Percentiles rank a stretch among this genome's conserved stretches.
These are phyloP conservation scores for Simmondsia chinensis DNA, from an alignment of 148 eudicot genomes.

Conservation along the genomic window DNA sequence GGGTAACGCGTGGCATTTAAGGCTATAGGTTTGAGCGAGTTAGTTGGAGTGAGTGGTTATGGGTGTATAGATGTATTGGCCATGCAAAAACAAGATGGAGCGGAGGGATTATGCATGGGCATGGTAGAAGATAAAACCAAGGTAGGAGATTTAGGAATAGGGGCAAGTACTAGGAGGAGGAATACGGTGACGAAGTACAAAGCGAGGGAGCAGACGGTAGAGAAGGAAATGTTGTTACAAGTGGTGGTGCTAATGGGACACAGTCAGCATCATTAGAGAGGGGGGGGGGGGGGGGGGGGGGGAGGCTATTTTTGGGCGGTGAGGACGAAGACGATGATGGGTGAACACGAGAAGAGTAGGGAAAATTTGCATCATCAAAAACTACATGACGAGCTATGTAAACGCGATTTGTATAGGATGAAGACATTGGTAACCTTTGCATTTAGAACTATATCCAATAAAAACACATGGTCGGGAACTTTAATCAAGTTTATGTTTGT, in stretches of 20 bases:
- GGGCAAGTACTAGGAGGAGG: too few relatives aligned
- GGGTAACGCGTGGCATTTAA: neutral
- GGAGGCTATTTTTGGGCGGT: too few relatives aligned
- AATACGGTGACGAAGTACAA: too few relatives aligned
- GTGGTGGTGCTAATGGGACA: too few relatives aligned
- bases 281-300: neutral
- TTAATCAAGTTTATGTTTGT: neutral
- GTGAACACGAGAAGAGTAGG: neutral
- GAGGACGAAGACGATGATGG: neutral
- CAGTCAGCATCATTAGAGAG: too few relatives aligned
- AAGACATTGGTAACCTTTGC: slow-evolving; percentile 4
- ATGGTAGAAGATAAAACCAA: too few relatives aligned
- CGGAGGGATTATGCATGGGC: too few relatives aligned
- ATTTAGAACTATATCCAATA: slow-evolving; percentile 7
- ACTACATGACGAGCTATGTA: slow-evolving; percentile 5
- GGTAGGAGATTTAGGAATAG: too few relatives aligned
- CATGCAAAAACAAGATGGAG: too few relatives aligned
- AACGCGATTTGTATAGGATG: neutral
- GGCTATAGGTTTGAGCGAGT: neutral
- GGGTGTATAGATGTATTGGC: too few relatives aligned
- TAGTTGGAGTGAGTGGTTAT: neutral
- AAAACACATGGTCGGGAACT: slow-evolving; percentile 4
- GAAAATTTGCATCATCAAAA: slow-evolving; percentile 6
- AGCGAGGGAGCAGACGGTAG: too few relatives aligned
- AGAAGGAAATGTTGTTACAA: too few relatives aligned